A percentile compares a stretch with the other conserved stretches of the same genome.
Conservation (phyloP, 2,329 filamentous ascomycete genomes). For the Arthrobotrys pseudoclavata region DNA sequence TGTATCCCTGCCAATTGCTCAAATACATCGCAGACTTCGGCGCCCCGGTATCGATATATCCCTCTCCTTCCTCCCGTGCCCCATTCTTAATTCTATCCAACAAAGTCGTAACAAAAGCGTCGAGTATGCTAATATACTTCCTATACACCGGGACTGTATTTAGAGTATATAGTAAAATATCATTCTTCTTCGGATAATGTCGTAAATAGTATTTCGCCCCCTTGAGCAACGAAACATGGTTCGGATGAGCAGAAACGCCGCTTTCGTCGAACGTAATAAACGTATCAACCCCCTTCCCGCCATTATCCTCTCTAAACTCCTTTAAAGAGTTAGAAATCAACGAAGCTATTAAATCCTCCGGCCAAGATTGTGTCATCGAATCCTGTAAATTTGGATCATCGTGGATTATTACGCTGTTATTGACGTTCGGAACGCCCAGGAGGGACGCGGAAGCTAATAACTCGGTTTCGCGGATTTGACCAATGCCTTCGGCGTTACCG, state of each 20-base stretch:
- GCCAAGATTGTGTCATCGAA: conserved; percentile 86
- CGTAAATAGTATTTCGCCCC: conserved; percentile 80
- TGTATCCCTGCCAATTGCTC: conserved; percentile 75
- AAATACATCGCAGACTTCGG: conserved; percentile 73
- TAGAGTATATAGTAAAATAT: conserved; percentile 80
- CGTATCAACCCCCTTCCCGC: conserved; percentile 75
- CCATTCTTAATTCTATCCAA: conserved; percentile 62
- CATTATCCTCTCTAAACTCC: conserved; percentile 14
- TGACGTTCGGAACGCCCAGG: conserved; percentile 82
- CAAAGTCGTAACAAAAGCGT: conserved; percentile 79
- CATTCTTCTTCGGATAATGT: conserved; percentile 27
- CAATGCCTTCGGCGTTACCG: conserved; percentile 89
- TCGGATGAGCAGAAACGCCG: conserved; percentile 89
- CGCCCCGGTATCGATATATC: conserved; percentile 58
- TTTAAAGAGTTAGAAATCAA: conserved; percentile 37
- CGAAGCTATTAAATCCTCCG: conserved; percentile 76
- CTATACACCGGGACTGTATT: conserved; percentile 78
- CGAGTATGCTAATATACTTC: conserved; percentile 85
- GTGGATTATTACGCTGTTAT: conserved; percentile 69
- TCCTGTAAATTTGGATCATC: conserved; percentile 71
- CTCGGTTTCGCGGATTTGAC: conserved; percentile 84
- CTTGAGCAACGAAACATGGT: conserved; percentile 89
- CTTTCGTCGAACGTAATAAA: conserved; percentile 89
- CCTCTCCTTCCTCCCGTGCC: conserved; percentile 24
- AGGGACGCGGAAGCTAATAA: conserved; percentile 82